Evolutionary conservation across 345 rosid genomes (phyloP), one percentile per base, ranked within the genome.

Genomic region (Sisymbrium irio): DNA sequence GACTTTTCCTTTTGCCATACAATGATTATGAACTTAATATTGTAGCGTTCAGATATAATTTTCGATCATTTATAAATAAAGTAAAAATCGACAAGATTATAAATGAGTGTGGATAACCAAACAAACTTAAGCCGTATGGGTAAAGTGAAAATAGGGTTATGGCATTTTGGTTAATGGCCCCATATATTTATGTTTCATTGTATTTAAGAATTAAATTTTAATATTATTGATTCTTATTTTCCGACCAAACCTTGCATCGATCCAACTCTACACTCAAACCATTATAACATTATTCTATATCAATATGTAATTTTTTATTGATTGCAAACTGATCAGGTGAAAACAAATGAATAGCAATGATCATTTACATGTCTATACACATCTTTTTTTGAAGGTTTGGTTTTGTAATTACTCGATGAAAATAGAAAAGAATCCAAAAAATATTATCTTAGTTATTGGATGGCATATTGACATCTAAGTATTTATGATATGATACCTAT

Each of bases 91-190:
- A 65, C 33, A 64, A 41, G n/a, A 41, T 20, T 73, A 12, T 18
- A 15, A 45, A 46, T 36, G 25, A 56, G 36, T 57, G 77, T 74
- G 65, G 72, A 72, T 74, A 74, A 74, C 59, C 77, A 74, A 74
- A 27, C 72, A 65, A 57, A 36, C 40, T 25, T 36, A 65, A 36
- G 59, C 65, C 35, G 66, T 45, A 45, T 56, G 49, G 59, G 65
- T 73, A 17, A 46, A 56, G 65, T 56, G 65, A 56, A 56, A 22
- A 46, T 46, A 73, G 46, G 49, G 77, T 73, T 32, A 54, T 44
- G 58, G 57, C 50, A 44, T 55, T 64, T 62, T 73, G 22, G 56
- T 63, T 54, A 15, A 63, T 54, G 62, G 8, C 7, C 54, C 62
- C 68, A 51, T 28, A 37, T 50, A 39, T 14, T 5, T 3, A 7